Evolutionary conservation across 768 basidiomycete species (phyloP).

Genomic region (Hebeloma cylindrosporum): DNA sequence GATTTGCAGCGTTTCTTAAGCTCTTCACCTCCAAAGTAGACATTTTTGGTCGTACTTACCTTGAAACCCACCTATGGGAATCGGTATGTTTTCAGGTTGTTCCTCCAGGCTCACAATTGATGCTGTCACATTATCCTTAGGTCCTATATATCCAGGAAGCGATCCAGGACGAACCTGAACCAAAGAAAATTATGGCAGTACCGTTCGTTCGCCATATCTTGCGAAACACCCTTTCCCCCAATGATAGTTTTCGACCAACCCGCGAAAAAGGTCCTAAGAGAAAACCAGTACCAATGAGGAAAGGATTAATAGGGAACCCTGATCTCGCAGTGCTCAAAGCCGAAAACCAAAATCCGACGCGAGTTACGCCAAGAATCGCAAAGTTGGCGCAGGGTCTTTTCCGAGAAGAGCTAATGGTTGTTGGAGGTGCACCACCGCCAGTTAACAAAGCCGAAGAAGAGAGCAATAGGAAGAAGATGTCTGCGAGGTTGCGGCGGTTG

Average conservation of each 20-base stretch:
- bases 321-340: slow-evolving; percentile 58
- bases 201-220: slow-evolving; percentile 30
- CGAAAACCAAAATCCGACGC: slow-evolving; percentile 54
- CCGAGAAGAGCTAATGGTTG: slow-evolving; percentile 51
- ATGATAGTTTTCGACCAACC: slow-evolving; percentile 3
- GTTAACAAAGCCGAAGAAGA: slow-evolving; percentile 28
- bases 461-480: slow-evolving; percentile 23
- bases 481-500: slow-evolving; percentile 28
- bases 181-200: slow-evolving; percentile 18
- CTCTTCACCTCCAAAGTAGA: slow-evolving; percentile 34
- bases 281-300: slow-evolving; percentile 13
- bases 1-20: slow-evolving; percentile 35
- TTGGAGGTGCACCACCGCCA: slow-evolving; percentile 45
- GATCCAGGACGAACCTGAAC: slow-evolving; percentile 24
- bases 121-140: slow-evolving; percentile 19
- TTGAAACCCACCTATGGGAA: slow-evolving; percentile 32
- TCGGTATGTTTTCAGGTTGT: slow-evolving; percentile 26
- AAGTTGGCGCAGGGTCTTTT: slow-evolving; percentile 51
- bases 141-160: slow-evolving; percentile 30
- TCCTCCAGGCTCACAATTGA: neutral
- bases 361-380: slow-evolving; percentile 63
- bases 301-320: slow-evolving; percentile 38
- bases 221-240: slow-evolving; percentile 14
- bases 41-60: slow-evolving; percentile 34
- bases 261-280: slow-evolving; percentile 2